Conservation (phyloP, 2,329 filamentous ascomycete genomes). For the Trichophyton mentagrophytes region DNA sequence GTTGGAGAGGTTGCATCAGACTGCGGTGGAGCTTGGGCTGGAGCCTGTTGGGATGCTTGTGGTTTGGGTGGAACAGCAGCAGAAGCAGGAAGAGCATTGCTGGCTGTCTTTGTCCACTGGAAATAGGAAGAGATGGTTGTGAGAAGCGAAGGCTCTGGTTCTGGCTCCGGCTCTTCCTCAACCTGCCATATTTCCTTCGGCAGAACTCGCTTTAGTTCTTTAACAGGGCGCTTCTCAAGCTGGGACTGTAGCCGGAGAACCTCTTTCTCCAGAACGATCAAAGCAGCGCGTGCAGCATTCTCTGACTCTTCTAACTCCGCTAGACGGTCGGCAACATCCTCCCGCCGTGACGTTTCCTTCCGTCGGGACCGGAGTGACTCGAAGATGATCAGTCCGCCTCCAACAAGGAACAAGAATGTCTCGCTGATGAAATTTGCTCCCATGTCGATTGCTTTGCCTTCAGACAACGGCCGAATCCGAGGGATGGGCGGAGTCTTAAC, state of each 20-base stretch:
- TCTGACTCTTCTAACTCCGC: slow-evolving; percentile 44
- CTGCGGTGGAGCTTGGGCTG: background rate
- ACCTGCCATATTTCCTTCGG: slow-evolving; percentile 30
- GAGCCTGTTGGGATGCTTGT: background rate
- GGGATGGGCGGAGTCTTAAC: slow-evolving; percentile 37
- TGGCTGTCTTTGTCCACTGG: slow-evolving; percentile 1
- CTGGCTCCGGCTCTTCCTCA: slow-evolving; percentile 20
- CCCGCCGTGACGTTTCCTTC: slow-evolving; percentile 47
- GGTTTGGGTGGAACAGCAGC: background rate
- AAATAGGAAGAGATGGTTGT: slow-evolving; percentile 6
- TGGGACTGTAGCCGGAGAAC: slow-evolving; percentile 30
- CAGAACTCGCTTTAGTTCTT: slow-evolving; percentile 24
- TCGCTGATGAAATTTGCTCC: slow-evolving; percentile 59
- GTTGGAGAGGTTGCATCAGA: background rate
- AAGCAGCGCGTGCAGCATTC: slow-evolving; percentile 26
- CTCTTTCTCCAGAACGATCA: slow-evolving; percentile 36
- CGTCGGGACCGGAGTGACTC: slow-evolving; percentile 49
- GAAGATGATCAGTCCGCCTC: slow-evolving; percentile 48
- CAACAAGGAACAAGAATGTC: slow-evolving; percentile 53
- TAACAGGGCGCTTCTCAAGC: slow-evolving; percentile 20
- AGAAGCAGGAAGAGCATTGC: background rate
- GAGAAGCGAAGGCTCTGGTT: slow-evolving; percentile 11
- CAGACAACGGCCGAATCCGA: slow-evolving; percentile 51
- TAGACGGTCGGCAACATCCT: slow-evolving; percentile 48
- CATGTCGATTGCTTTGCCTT: slow-evolving; percentile 55